phyloP scores from a whole-genome alignment of 495 filamentous ascomycete genomes.

The Bacidia rubella region DNA sequence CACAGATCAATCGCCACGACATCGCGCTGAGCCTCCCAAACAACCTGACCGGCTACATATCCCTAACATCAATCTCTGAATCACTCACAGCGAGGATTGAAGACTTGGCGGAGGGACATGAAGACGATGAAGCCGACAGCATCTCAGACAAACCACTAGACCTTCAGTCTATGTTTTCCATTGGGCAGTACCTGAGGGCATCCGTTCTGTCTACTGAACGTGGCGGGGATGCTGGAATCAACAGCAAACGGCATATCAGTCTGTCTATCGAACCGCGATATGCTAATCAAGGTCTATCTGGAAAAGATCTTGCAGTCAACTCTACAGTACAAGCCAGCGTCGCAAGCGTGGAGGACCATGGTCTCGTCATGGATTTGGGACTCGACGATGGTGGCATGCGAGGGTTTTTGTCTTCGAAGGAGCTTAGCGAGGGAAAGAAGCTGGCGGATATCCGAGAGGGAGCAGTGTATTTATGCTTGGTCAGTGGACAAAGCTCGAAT shows the following conservation, averaged over 20 bases:
- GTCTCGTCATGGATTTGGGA: conserved; percentile 83
- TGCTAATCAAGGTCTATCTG: conserved; percentile 58
- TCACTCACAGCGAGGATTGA: conserved; percentile 54
- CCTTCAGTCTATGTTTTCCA: conserved; percentile 54
- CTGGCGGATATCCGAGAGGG: conserved; percentile 59
- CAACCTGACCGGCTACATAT: conserved; percentile 77
- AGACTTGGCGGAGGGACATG: conserved; percentile 43
- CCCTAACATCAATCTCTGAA: conserved; percentile 81
- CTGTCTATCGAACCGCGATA: conserved; percentile 64
- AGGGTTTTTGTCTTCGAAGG: conserved; percentile 83
- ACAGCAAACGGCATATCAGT: conserved; percentile 68
- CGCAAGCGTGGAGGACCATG: conserved; percentile 84
- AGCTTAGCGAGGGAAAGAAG: conserved; percentile 48
- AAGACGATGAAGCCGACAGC: conserved; percentile 38
- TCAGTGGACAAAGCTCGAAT: conserved; percentile 59
- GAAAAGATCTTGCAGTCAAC: conserved; percentile 55
- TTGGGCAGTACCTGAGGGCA: conserved; percentile 83
- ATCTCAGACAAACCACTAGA: conserved; percentile 47
- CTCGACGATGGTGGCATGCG: conserved; percentile 50
- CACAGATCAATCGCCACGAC: conserved; percentile 65
- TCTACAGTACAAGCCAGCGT: conserved; percentile 76
- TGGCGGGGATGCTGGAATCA: conserved; percentile 35
- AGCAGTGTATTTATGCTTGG: conserved; percentile 67
- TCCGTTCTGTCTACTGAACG: conserved; percentile 59
- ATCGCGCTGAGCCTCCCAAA: conserved; percentile 76